Evolutionary conservation across 768 basidiomycete species (phyloP), one percentile per base, ranked within the genome.

Genomic region (Trametes maxima): DNA sequence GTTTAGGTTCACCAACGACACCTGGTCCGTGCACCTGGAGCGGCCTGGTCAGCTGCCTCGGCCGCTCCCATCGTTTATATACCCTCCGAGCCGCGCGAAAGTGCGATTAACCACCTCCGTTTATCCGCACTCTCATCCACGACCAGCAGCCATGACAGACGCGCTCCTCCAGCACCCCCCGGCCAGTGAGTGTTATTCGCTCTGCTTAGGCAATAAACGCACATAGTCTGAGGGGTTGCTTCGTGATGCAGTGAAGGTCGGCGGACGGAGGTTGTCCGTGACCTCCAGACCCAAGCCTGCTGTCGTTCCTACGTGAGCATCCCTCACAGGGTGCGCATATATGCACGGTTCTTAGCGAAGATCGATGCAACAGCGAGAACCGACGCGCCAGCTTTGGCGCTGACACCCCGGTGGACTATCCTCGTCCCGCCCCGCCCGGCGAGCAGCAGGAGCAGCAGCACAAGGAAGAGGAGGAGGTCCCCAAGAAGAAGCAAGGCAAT

Each of bases 251-350:
- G 67, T 68, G 49, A 68, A 65, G 40, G 67, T 68, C 49, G 67
- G 67, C 45, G 67, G 67, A 17, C 67, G 67, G 13, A 56, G 67
- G 37, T 62, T 68, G 7, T 68, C 67, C 1, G 44, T 65, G 1
- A 60, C 25, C 52, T 59, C 67, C 11, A 53, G 62, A 24, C 67
- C 64, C 37, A 63, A 54, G 52, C 62, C 62, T 5, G 43, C 42
- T 11, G 33, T 28, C 13, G 33, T 51, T n/a, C 19, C 56, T 21
- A 22, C 48, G 67, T 68, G 45, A 37, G 67, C 57, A 36, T 8
- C 49, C 13, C 11, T 17, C n/a, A 19, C 22, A 46, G 25, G 21
- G 39, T 17, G 6, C 12, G 2, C 25, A 37, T 21, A 19, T 1
- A 2, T 2, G 8, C 5, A 10, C 24, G 2, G 16, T 42, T 10